Conservation (phyloP, 495 filamentous ascomycete genomes). For the Aspergillus funiculosus region DNA sequence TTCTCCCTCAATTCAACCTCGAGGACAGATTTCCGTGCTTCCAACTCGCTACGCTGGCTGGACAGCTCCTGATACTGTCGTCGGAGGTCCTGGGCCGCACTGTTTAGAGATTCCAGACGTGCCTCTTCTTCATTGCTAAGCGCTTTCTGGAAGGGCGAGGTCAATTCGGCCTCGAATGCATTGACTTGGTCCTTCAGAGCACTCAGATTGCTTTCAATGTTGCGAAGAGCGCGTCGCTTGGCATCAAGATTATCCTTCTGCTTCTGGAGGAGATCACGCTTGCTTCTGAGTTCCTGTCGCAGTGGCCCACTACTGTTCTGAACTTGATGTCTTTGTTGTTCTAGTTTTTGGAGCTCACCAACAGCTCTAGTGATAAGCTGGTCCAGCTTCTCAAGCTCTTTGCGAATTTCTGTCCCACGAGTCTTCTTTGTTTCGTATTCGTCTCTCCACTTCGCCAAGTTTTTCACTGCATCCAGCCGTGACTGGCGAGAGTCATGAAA, state of each 20-base stretch:
- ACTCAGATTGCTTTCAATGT: slow-evolving; percentile 68
- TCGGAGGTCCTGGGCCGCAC: slow-evolving; percentile 63
- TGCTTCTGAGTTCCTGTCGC: slow-evolving; percentile 63
- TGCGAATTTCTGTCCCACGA: slow-evolving; percentile 53
- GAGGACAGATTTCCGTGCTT: slow-evolving; percentile 68
- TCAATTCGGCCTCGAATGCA: slow-evolving; percentile 70
- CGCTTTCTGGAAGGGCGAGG: slow-evolving; percentile 86
- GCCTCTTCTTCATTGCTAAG: slow-evolving; percentile 77
- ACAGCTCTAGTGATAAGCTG: slow-evolving; percentile 81
- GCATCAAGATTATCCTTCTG: slow-evolving; percentile 68
- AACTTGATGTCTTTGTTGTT: slow-evolving; percentile 70
- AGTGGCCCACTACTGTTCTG: slow-evolving; percentile 80
- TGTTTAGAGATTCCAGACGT: slow-evolving; percentile 64
- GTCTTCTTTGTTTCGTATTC: slow-evolving; percentile 62
- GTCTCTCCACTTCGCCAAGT: slow-evolving; percentile 67
- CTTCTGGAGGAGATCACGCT: slow-evolving; percentile 64
- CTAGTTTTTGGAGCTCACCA: slow-evolving; percentile 73
- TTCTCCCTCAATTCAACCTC: slow-evolving; percentile 86
- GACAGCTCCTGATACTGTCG: slow-evolving; percentile 69
- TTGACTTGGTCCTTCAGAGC: slow-evolving; percentile 66
- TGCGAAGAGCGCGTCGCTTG: slow-evolving; percentile 62
- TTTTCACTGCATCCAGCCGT: slow-evolving; percentile 73
- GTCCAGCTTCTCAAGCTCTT: slow-evolving; percentile 67
- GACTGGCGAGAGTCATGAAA: slow-evolving; percentile 81
- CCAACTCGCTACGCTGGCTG: slow-evolving; percentile 67